Conservation (phyloP, 257 asterid species). For the Dorcoceras hygrometricum region DNA sequence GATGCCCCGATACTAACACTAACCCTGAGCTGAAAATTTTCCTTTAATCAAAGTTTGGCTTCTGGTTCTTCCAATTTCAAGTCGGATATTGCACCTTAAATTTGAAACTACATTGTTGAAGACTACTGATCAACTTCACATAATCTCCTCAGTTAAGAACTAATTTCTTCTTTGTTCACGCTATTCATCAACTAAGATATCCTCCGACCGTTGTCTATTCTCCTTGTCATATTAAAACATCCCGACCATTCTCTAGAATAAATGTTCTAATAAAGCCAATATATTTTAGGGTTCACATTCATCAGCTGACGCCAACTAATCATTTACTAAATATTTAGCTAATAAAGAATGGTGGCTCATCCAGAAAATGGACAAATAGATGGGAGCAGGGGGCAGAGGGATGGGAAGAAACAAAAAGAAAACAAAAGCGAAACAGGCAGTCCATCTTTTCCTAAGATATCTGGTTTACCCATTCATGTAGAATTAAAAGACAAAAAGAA, state of each 20-base stretch:
- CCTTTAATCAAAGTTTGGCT: background rate
- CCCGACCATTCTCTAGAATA: background rate
- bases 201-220: background rate
- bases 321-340: no score
- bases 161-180: background rate
- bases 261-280: background rate
- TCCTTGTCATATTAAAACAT: background rate
- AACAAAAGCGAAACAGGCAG: no score
- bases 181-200: background rate
- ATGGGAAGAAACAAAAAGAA: no score
- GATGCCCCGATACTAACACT: slow-evolving; percentile 3
- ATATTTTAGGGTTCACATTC: background rate
- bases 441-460: no score
- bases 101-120: background rate
- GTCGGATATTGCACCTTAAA: background rate
- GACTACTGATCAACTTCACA: background rate
- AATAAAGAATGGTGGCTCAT: no score
- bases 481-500: no score
- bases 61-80: background rate
- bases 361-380: no score
- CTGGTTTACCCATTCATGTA: no score
- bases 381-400: no score
- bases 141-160: background rate
- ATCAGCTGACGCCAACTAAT: background rate
- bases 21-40: slow-evolving; percentile 1